A percentile compares a stretch with the other conserved stretches of the same genome.
phyloP scores from a whole-genome alignment of 164 flowering plant species.

The grape (Vitis vinifera) region ASM3070453v1 NC_081806.1:9000501-9001000 shows the following conservation, averaged over 20 bases:
- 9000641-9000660: slow-evolving; percentile 65
- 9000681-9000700: slow-evolving; percentile 26
- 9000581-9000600: slow-evolving; percentile 5
- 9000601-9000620: slow-evolving; percentile 24
- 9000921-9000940: slow-evolving; percentile 65
- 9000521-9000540: slow-evolving; percentile 8
- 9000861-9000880: slow-evolving; percentile 2
- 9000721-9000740: slow-evolving; percentile 61
- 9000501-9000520: slow-evolving; percentile 12
- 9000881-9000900: slow-evolving; percentile 2
- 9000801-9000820: slow-evolving; percentile 22
- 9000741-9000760: slow-evolving; percentile 28
- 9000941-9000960: slow-evolving; percentile 70
- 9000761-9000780: slow-evolving; percentile 1
- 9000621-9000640: slow-evolving; percentile 33
- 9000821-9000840: not conserved
- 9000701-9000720: slow-evolving; percentile 51
- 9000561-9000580: not conserved
- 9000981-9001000: not conserved
- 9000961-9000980: slow-evolving; percentile 64
- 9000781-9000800: slow-evolving; percentile 12
- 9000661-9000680: slow-evolving; percentile 49
- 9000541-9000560: not conserved
- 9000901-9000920: slow-evolving; percentile 87
- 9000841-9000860: slow-evolving; percentile 5